A percentile compares a stretch with the other conserved stretches of the same genome.
phyloP scores from a whole-genome alignment of 1,139 yeast genomes.

The Geotrichum fermentans region DNA sequence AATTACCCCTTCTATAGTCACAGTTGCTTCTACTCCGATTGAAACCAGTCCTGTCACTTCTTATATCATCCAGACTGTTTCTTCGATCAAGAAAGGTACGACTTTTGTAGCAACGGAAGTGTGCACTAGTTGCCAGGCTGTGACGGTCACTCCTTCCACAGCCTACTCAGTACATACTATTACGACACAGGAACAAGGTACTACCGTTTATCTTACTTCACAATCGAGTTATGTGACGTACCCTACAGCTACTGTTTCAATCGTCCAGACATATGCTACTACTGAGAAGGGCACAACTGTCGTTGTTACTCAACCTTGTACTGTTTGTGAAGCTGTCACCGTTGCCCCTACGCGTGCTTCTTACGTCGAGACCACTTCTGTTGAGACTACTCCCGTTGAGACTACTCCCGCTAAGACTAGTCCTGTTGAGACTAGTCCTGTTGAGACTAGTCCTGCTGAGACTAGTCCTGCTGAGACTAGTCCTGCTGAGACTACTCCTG shows the following conservation, averaged over 20 bases:
- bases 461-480: not conserved
- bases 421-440: not conserved
- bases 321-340: constrained; percentile 2
- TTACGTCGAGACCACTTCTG: not conserved
- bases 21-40: not conserved
- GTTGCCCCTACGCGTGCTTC: constrained; percentile 8
- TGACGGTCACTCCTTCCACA: constrained; percentile 9
- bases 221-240: not conserved
- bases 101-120: not conserved
- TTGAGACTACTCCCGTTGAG: not conserved
- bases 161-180: not conserved
- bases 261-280: not conserved
- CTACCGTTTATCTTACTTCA: not conserved
- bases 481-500: not conserved
- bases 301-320: constrained; percentile 1
- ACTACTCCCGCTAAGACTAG: not conserved
- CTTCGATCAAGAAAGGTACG: constrained; percentile 5
- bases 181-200: constrained; percentile 4
- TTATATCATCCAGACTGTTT: not conserved
- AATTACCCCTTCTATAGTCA: not conserved
- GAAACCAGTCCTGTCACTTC: not conserved
- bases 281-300: not conserved
- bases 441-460: not conserved
- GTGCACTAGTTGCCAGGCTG: constrained; percentile 9
- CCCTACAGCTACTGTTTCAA: not conserved